Percentiles rank a stretch among this genome's conserved stretches.
phyloP scores from a whole-genome alignment of 495 filamentous ascomycete genomes.

The Chlorociboria aeruginascens region DNA sequence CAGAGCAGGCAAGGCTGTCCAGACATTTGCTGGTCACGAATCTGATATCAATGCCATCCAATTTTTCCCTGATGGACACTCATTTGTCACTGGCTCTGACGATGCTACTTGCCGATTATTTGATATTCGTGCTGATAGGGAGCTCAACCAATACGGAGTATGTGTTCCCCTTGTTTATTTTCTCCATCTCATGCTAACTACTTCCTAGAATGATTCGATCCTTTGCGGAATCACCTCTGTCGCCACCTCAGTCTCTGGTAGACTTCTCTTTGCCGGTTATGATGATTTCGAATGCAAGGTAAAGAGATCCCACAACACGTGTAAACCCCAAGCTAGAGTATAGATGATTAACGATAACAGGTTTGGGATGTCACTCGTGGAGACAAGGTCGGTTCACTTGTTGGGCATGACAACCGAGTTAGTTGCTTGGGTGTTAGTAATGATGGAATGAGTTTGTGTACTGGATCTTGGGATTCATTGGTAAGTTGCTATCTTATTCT shows the following conservation, averaged over 20 bases:
- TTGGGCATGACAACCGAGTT: conserved; percentile 96
- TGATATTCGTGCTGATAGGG: conserved; percentile 92
- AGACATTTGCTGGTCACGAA: conserved; percentile 97
- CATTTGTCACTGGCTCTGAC: conserved; percentile 95
- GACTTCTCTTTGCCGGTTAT: conserved; percentile 93
- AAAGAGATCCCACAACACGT: conserved; percentile 16
- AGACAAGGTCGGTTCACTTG: conserved; percentile 90
- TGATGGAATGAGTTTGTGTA: conserved; percentile 97
- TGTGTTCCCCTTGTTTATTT: conserved; percentile 19
- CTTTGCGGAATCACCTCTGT: conserved; percentile 97
- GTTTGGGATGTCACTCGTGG: conserved; percentile 97
- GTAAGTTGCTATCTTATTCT: conserved; percentile 42
- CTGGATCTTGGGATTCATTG: conserved; percentile 97
- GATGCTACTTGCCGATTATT: conserved; percentile 96
- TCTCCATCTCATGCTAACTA: conserved; percentile 4
- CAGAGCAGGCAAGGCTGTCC: conserved; percentile 92
- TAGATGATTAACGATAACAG: conserved; percentile 32
- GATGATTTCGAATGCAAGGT: conserved; percentile 99
- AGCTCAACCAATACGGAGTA: conserved; percentile 94
- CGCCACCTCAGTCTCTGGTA: conserved; percentile 92
- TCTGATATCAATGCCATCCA: conserved; percentile 99
- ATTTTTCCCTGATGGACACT: conserved; percentile 98
- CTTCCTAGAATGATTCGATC: conserved; percentile 81
- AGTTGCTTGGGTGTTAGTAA: conserved; percentile 98
- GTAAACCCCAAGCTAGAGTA: neutral